Base-by-base conservation (phyloP, 2,329 filamentous ascomycete genomes). In the Fusarium mundagurra region DNA sequence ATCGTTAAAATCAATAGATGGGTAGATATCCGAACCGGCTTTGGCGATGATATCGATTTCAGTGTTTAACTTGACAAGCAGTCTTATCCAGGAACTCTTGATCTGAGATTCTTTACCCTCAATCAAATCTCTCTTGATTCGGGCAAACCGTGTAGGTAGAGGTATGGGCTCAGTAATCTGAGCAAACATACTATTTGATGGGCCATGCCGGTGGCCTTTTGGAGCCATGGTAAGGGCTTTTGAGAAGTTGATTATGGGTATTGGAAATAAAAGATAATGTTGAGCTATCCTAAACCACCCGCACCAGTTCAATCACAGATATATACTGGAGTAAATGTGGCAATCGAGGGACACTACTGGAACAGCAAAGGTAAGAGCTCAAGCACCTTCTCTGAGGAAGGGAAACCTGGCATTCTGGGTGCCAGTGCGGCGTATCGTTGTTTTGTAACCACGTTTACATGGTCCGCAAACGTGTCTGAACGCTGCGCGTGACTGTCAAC, bases 1-100 rank as follows among this genome's bases (percentile, higher is more conserved):
- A 50, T 86, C 81, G n/a, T 74, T 63, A 63, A 83, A 86, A 33
- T 83, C 77, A n/a, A 86, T 82, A 24, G 78, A 78, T n/a, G 85
- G 85, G 55, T 86, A 83, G 38, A 85, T 82, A 33, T 79, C 77
- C 31, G 77, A 69, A 43, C 80, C 81, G 16, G 69, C 55, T 6
- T 62, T 67, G 57, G 66, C 64, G 41, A 87, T 81, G 12, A 77
- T 75, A 44, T 83, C 81, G 45, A 84, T 82, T 69, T 87, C 85
- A 16, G 70, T 65, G 14, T 74, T 79, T 8, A 87, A 72, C 44
- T 79, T 79, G 29, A 71, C 67, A 12, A 87, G 78, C 7, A 87
- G 75, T 44, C 83, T 78, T 61, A 78, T 76, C 85, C 85, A 87
- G 13, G 83, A 83, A 14, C 80, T 69, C 18, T 51, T 62, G 41